Conservation (phyloP, 1,284 basidiomycete genomes). For the Pisolithus thermaeus region DNA sequence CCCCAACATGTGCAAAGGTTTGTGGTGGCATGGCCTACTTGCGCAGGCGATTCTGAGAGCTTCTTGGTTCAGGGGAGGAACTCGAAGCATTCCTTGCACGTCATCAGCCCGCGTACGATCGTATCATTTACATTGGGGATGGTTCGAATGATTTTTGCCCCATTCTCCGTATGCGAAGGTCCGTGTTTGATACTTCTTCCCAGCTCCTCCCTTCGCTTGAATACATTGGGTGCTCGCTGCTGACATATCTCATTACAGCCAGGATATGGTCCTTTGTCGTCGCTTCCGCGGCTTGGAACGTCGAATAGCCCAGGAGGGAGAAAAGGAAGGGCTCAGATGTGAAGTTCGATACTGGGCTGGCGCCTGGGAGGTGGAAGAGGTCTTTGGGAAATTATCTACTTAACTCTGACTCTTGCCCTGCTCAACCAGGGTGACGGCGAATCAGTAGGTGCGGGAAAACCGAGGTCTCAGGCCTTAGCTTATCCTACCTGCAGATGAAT, state of each 20-base stretch:
- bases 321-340: slow-evolving; percentile 58
- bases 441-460: too few species aligned
- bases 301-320: slow-evolving; percentile 68
- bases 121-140: slow-evolving; percentile 90
- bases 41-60: background rate
- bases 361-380: slow-evolving; percentile 92
- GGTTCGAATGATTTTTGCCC: slow-evolving; percentile 97
- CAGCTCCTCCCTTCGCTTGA: background rate
- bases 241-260: slow-evolving; percentile 35
- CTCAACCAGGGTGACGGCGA: too few species aligned
- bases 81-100: slow-evolving; percentile 73
- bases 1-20: slow-evolving; percentile 98
- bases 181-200: slow-evolving; percentile 17
- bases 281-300: slow-evolving; percentile 70
- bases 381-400: slow-evolving; percentile 35
- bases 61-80: slow-evolving; percentile 66
- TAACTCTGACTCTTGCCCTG: background rate
- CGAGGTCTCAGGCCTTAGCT: too few species aligned
- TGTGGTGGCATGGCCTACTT: background rate
- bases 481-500: too few species aligned
- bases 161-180: slow-evolving; percentile 74
- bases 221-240: background rate
- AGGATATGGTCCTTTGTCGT: slow-evolving; percentile 76
- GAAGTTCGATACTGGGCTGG: slow-evolving; percentile 82
- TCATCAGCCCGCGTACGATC: slow-evolving; percentile 69